These are phyloP conservation scores for Blastobotrys aristatus DNA, from an alignment of 1,139 yeast species.

Conservation along the genomic window DNA sequence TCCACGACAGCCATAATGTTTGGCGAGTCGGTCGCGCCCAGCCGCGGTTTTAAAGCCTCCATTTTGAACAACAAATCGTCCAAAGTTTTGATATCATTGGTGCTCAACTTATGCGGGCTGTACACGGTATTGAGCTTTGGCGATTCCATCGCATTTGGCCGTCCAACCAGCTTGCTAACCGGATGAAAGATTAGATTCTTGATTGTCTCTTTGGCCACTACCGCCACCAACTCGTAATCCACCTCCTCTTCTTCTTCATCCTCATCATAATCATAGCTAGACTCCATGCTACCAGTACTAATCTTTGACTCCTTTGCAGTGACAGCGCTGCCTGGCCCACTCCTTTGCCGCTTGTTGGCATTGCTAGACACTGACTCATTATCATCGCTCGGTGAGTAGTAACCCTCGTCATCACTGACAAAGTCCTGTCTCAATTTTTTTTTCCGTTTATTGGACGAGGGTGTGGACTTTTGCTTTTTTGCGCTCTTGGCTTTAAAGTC, in stretches of 20 bases:
- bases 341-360: too few relatives aligned
- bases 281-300: not conserved
- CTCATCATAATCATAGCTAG: not conserved
- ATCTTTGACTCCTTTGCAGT: not conserved
- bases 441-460: not conserved
- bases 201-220: not conserved
- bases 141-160: not conserved
- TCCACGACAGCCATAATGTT: slow-evolving; percentile 10
- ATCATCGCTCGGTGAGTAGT: not conserved
- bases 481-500: not conserved
- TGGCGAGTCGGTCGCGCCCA: slow-evolving; percentile 4
- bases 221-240: slow-evolving; percentile 7
- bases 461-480: not conserved
- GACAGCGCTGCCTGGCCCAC: not conserved
- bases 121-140: not conserved
- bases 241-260: slow-evolving; percentile 7
- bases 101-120: not conserved
- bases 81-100: not conserved
- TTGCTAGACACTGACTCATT: too few relatives aligned
- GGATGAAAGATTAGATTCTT: slow-evolving; percentile 4
- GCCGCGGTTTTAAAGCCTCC: not conserved
- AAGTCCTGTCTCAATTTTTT: not conserved
- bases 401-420: not conserved
- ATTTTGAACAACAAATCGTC: not conserved
- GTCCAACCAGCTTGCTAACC: not conserved